Percentiles rank a stretch among this genome's conserved stretches.
Conservation (phyloP, 2,329 filamentous ascomycete genomes). For the Meredithiella fracta region DNA sequence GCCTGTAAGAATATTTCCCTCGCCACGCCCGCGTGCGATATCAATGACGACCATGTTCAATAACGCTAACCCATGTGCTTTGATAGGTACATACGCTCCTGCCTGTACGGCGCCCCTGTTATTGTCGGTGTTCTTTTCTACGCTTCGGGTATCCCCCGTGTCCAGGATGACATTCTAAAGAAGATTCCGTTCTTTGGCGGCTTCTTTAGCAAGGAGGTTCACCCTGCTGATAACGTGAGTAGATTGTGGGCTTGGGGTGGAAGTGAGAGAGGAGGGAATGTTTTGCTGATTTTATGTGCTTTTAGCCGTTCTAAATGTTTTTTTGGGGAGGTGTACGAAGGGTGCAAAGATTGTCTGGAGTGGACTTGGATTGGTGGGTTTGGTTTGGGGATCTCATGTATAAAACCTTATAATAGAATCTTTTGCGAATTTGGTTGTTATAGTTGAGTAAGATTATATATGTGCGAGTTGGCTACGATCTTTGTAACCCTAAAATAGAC, state of each 20-base stretch:
- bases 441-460: neutral
- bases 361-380: constrained; percentile 1
- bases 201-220: constrained; percentile 9
- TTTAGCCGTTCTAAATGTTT: constrained; percentile 16
- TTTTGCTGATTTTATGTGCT: neutral
- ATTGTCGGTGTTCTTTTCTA: constrained; percentile 42
- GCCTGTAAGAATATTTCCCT: constrained; percentile 32
- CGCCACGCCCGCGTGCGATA: neutral
- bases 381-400: constrained; percentile 5
- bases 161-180: constrained; percentile 42
- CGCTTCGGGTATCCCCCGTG: constrained; percentile 43
- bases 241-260: too few species aligned
- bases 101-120: constrained; percentile 40
- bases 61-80: neutral
- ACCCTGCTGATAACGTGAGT: constrained; percentile 15
- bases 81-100: constrained; percentile 25
- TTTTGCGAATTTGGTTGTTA: neutral
- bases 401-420: constrained; percentile 9
- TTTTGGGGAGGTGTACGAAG: constrained; percentile 12
- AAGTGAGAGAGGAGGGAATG: neutral
- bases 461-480: neutral
- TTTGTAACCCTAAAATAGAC: neutral
- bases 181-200: constrained; percentile 22
- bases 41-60: too few species aligned
- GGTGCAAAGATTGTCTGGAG: neutral